These are phyloP conservation scores for Termitomyces sp. DNA, from an alignment of 768 basidiomycete species.

Conservation along the genomic window DNA sequence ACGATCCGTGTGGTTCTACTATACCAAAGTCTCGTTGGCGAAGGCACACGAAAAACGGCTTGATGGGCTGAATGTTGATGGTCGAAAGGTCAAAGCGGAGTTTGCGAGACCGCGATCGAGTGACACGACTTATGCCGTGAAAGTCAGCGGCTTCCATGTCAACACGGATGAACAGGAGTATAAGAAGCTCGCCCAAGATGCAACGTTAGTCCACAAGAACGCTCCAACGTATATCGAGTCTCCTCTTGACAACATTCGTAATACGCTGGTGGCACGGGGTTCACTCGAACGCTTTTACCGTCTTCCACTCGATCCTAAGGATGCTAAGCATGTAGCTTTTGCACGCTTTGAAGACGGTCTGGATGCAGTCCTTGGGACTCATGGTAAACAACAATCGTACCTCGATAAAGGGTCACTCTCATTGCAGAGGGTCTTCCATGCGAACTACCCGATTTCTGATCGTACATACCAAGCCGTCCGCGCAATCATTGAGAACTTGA, in stretches of 20 bases:
- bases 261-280: constrained; percentile 31
- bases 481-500: constrained; percentile 32
- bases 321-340: constrained; percentile 36
- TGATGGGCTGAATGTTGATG: constrained; percentile 33
- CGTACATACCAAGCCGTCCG: constrained; percentile 31
- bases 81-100: constrained; percentile 34
- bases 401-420: constrained; percentile 34
- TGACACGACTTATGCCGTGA: constrained; percentile 39
- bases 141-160: constrained; percentile 41
- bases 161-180: constrained; percentile 28
- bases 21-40: constrained; percentile 37
- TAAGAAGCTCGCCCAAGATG: constrained; percentile 26
- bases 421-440: constrained; percentile 36
- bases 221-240: constrained; percentile 31
- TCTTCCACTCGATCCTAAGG: constrained; percentile 26
- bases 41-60: constrained; percentile 38
- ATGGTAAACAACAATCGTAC: constrained; percentile 28
- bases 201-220: constrained; percentile 25
- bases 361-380: constrained; percentile 24
- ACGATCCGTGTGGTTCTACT: constrained; percentile 43
- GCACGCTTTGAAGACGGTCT: constrained; percentile 34
- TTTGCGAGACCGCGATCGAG: constrained; percentile 31
- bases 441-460: constrained; percentile 33
- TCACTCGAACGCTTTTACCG: constrained; percentile 36
- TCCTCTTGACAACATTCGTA: constrained; percentile 29